Conservation (phyloP, 768 basidiomycete genomes). For the Erythrobasidium yunnanense region DNA sequence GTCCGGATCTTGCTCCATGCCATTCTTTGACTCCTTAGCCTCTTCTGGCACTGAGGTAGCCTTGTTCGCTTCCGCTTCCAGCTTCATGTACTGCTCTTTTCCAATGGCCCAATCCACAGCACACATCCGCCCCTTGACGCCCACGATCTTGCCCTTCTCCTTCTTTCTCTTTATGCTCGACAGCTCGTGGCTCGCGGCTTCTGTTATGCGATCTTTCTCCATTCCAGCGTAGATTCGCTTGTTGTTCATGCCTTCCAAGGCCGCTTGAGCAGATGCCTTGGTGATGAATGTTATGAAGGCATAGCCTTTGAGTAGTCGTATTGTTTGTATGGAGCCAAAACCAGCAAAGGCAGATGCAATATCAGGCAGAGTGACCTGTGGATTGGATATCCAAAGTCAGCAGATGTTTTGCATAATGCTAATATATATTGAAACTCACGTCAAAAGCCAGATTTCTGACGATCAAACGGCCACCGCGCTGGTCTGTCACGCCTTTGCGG, state of each 20-base stretch:
- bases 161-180: conserved; percentile 48
- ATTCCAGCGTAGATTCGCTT: conserved; percentile 54
- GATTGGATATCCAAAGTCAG: not conserved
- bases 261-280: conserved; percentile 70
- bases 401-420: not conserved
- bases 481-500: conserved; percentile 41
- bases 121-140: conserved; percentile 51
- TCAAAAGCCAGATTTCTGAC: conserved; percentile 75
- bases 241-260: conserved; percentile 69
- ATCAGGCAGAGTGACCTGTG: conserved; percentile 67
- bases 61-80: conserved; percentile 49
- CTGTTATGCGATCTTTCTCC: conserved; percentile 33
- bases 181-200: conserved; percentile 41
- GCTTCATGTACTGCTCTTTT: conserved; percentile 82
- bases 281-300: conserved; percentile 91
- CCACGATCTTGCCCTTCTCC: conserved; percentile 47
- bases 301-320: conserved; percentile 81
- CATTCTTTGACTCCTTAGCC: conserved; percentile 40
- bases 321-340: conserved; percentile 72
- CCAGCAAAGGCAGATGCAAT: conserved; percentile 75
- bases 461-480: conserved; percentile 55
- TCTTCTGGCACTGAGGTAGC: conserved; percentile 33
- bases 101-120: conserved; percentile 96
- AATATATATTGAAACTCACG: conserved; percentile 37
- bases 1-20: conserved; percentile 33